Base-by-base conservation (phyloP, 345 rosid species). In the Odontarrhena argentea region DNA sequence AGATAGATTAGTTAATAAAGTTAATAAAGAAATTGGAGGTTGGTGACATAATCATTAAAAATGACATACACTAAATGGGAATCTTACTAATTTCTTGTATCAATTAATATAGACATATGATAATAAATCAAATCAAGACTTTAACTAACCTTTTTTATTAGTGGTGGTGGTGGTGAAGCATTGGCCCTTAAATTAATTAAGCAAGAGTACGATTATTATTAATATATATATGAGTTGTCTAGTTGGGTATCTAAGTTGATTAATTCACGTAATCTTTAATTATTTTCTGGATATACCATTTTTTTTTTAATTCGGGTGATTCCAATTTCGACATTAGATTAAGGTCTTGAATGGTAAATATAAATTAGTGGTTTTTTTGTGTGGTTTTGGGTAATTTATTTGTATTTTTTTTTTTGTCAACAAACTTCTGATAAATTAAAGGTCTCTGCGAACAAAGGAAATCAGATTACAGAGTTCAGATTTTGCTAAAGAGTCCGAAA, bases 41-140 rank as follows among this genome's bases (percentile, higher is more conserved):
- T 60, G 68, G 73, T 74, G 68, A 32, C 7, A 47, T 38, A 67
- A 48, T 60, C 63, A 54, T 46, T 12, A 54, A 60, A 60, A 47
- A 38, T 38, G 58, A 6, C 63, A 54, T 52, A 38, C 63, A 61
- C 53, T 54, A 44, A 46, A 74, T 9, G 56, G 58, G 68, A 54
- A 60, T 74, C 68, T 67, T 60, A 60, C 57, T 60, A 7, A 52
- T 60, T 60, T 53, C 58, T 59, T 45, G 46, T 44, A 60, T 30
- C 49, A 73, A 43, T 43, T 42, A 58, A 59, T 44, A 58, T 32
- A 49, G 10, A 38, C 11, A 12, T 28, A n/a, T 56, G 12, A 47
- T n/a, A 28, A 37, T 49, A 58, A 34, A 59, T 66, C 68, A 45
- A 67, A 60, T 67, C 63, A 54, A 46, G 9, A 38, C 64, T 74